Percentiles rank a stretch among this genome's conserved stretches.
Conservation (phyloP, 768 basidiomycete genomes). For the Holtermanniella nyarrowii region DNA sequence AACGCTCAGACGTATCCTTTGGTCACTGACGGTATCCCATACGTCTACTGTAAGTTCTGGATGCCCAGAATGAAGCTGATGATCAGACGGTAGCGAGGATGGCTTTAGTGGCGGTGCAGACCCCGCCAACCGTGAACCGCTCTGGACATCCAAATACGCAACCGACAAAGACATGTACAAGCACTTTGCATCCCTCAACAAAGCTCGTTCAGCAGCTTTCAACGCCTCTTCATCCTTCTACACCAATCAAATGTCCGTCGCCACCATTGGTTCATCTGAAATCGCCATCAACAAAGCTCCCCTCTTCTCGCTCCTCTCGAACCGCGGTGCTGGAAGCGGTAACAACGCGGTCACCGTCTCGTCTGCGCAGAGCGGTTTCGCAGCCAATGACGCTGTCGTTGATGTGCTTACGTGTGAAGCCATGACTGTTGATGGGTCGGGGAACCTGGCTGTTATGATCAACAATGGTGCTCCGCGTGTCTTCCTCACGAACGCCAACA, state of each 20-base stretch:
- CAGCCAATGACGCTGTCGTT: conserved; percentile 16
- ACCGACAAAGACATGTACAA: conserved; percentile 32
- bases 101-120: conserved; percentile 39
- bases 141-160: conserved; percentile 31
- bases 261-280: conserved; percentile 17
- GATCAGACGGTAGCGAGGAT: conserved; percentile 20
- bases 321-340: conserved; percentile 21
- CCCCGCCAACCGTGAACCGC: conserved; percentile 38
- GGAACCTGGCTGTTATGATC: conserved; percentile 25
- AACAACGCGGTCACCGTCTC: conserved; percentile 18
- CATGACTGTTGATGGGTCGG: conserved; percentile 22
- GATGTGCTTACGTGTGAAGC: conserved; percentile 31
- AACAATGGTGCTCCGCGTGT: conserved; percentile 27
- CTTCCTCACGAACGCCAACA: conserved; percentile 19
- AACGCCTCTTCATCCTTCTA: conserved; percentile 28
- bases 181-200: conserved; percentile 31
- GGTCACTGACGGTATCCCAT: conserved; percentile 41
- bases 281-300: conserved; percentile 32
- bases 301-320: conserved; percentile 32
- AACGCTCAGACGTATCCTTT: conserved; percentile 41
- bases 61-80: background rate
- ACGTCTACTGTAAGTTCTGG: conserved; percentile 34
- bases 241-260: conserved; percentile 32
- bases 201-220: conserved; percentile 26
- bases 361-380: conserved; percentile 18